These are phyloP conservation scores for Stagonosporopsis chrysanthemi DNA, from an alignment of 2,329 filamentous ascomycete genomes.

Conservation along the genomic window DNA sequence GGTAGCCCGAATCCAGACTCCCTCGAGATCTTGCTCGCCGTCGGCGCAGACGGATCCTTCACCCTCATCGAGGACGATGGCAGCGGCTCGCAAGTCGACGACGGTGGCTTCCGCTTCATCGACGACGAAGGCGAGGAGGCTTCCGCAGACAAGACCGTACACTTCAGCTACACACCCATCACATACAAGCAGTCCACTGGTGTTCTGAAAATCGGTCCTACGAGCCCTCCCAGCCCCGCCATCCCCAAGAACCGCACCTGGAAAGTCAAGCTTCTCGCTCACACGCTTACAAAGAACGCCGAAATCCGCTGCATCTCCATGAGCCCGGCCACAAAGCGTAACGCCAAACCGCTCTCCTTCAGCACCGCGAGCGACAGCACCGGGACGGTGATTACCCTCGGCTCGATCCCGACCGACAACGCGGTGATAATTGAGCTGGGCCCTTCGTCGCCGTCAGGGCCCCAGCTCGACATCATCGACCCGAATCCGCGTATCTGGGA, in stretches of 20 bases:
- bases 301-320: constrained; percentile 40
- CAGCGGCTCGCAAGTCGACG: constrained; percentile 44
- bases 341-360: constrained; percentile 33
- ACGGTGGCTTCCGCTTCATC: constrained; percentile 47
- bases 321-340: constrained; percentile 30
- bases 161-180: constrained; percentile 45
- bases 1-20: constrained; percentile 57
- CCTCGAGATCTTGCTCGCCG: constrained; percentile 59
- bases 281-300: constrained; percentile 24
- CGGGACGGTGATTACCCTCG: constrained; percentile 39
- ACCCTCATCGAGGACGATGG: constrained; percentile 59
- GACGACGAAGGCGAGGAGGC: constrained; percentile 52
- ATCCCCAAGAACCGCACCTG: constrained; percentile 42
- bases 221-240: constrained; percentile 31
- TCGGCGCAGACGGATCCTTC: constrained; percentile 58
- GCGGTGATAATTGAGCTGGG: constrained; percentile 40
- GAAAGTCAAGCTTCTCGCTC: constrained; percentile 44
- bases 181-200: constrained; percentile 49
- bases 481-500: constrained; percentile 39
- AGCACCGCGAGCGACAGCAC: constrained; percentile 27
- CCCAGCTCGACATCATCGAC: constrained; percentile 46
- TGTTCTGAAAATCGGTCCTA: constrained; percentile 46
- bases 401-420: constrained; percentile 31
- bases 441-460: constrained; percentile 17
- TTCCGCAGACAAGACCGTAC: constrained; percentile 36